A percentile compares a stretch with the other conserved stretches of the same genome.
These are phyloP conservation scores for Oehlia diaphana DNA, from an alignment of 192 early-diverging fungal species.

Conservation along the genomic window DNA sequence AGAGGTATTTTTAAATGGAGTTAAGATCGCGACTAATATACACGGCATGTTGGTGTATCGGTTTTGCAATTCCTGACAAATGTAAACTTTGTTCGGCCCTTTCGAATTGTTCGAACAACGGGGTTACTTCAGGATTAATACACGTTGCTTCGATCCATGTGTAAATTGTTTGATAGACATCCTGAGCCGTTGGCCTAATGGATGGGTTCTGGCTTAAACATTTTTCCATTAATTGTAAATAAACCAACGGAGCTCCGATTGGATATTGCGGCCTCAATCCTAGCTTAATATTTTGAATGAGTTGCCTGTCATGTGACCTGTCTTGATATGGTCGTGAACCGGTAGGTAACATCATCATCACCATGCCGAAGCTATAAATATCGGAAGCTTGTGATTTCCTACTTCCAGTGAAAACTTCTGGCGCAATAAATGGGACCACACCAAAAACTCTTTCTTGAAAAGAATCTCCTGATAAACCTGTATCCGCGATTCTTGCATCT, in stretches of 20 bases:
- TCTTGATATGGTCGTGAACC: constrained; percentile 35
- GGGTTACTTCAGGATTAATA: no score
- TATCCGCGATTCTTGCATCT: not conserved
- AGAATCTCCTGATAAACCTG: not conserved
- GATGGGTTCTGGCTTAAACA: no score
- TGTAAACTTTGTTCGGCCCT: no score
- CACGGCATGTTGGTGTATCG: no score
- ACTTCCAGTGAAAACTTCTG: constrained; percentile 29
- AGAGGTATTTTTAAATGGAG: no score
- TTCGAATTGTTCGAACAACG: no score
- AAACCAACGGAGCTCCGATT: constrained; percentile 35
- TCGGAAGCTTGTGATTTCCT: constrained; percentile 4
- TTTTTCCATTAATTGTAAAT: not conserved
- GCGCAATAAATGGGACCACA: constrained; percentile 36
- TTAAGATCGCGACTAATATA: no score
- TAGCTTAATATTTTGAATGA: constrained; percentile 29
- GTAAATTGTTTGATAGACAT: not conserved
- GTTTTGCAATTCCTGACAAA: no score
- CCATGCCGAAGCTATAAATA: constrained; percentile 43
- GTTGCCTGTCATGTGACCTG: constrained; percentile 26
- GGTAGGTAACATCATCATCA: constrained; percentile 40
- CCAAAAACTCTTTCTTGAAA: constrained; percentile 17
- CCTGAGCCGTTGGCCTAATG: not conserved
- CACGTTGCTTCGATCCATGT: no score
- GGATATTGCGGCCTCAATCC: constrained; percentile 37